Evolutionary conservation across 176 grass and related monocot species (phyloP), one percentile per base, ranked within the genome.

Genomic region (Hsuehochloa calcarea): DNA sequence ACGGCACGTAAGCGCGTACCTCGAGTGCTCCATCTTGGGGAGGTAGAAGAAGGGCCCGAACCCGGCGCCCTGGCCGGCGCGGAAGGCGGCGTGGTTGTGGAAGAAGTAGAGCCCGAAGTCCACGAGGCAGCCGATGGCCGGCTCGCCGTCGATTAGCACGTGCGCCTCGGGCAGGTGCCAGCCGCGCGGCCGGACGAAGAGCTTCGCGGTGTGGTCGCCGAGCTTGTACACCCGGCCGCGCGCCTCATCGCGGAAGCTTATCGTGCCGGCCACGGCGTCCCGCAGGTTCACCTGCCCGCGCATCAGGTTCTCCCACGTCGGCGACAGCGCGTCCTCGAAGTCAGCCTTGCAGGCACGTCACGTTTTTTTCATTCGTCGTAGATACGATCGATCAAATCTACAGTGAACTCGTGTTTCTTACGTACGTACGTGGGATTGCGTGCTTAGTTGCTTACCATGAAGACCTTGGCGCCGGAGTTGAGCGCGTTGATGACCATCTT

Each of bases 401-500:
- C 6, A 55, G 17, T 55, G 19, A 19, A 22, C 52, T 55, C 22
- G 2, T 55, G 50, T 55, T 55, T 55, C 46, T 31, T 22, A 1
- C 23, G 10, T 27, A 40, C 35, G 52, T 50, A 54, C 38, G 49
- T 29, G 14, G 4, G 4, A 22, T 3, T 19, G 54, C 35, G 11
- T 10, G 40, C 43, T 45, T 44, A 72, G 20, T 29, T 2, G 80
- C 80, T 73, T 76, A 94, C 92, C 92, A 94, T 94, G 82, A 95
- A 97, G 39, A 97, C 92, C 90, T 93, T 98, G 65, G 95, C 93
- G 4, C 96, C 93, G 45, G 89, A 98, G 86, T 98, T 98, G 79
- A 98, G 92, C 15, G 96, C 93, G 82, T 98, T 98, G 85, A 98
- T 98, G 80, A 98, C 87, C 93, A 95, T 98, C 89, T 95, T 98